Evolutionary conservation across 768 basidiomycete genomes (phyloP), one percentile per base, ranked within the genome.

Genomic region (Russula sp.): DNA sequence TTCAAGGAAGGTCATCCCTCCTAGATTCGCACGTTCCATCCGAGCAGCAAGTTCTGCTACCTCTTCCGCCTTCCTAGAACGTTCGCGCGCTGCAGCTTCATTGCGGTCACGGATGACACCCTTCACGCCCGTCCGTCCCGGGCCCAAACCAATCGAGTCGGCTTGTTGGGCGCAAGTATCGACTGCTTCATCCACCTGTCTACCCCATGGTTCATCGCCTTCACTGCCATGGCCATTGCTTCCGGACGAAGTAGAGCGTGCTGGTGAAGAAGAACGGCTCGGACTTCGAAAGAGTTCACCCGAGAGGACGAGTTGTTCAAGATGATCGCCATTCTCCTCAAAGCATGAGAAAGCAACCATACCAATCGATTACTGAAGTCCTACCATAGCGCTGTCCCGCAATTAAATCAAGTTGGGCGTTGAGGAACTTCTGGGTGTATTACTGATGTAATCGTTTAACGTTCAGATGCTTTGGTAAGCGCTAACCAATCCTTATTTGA

Each of bases 121-220:
- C 67, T 93, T 93, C 50, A 93, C 91, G 22, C 91, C 91, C 6
- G 91, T 93, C 32, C 91, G 79, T 5, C 90, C 90, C 10, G 88
- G 88, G 4, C 86, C 88, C 87, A 92, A 88, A 9, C 91, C 89
- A 53, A 92, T 90, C 13, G 85, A 84, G 58, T 86, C 83, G 51
- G 75, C 69, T 62, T 74, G 72, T 8, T 57, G 64, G 60, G 67
- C 75, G 71, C 56, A 78, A 68, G 75, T 60, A 65, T 82, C 77
- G 41, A 78, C 79, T 60, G 78, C 78, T 61, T 79, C 77, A 20
- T 54, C 48, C 3, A 18, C 18, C 8, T 20, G 49, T 7, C 34
- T 49, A 9, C 48, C 25, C 49, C 41, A 78, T 49, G 75, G 76
- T 64, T 75, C 78, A 18, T 76, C 72, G 42, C 69, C 79, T 55